Evolutionary conservation across 129 eudicot species (phyloP), one percentile per base, ranked within the genome.

Genomic region (Glebionis coronaria): DNA sequence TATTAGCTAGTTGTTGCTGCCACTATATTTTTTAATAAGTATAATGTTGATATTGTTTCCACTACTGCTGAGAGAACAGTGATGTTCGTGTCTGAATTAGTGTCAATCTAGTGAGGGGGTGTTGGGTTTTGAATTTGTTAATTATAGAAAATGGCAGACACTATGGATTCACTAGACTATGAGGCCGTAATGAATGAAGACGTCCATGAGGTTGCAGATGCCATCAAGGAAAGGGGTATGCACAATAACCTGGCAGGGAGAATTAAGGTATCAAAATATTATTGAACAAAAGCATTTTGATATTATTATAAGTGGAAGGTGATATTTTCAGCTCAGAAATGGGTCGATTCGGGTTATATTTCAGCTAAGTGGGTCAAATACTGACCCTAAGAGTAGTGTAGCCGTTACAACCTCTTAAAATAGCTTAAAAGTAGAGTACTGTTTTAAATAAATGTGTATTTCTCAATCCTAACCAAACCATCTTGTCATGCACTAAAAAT

Each of bases 221-320:
- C 97, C 19, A 90, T 94, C 59, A 94, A 84, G 72, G 95, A 79
- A 70, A 81, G 99, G 83, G 99, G 99, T 59, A 94, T 94, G 99
- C 90, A 94, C 79, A 94, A 94, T 76, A 79, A 76, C 82, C 92
- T 94, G 13, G 97, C 97, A 15, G 90, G 76, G 66, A 83, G 99
- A 81, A 94, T 94, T 49, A 82, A 89, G 90, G 99, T 94, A 70
- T 53, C 19, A 1, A 42, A 47, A 31, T 29, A 8, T 44, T 44
- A 12, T n/a, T 55, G n/a, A n/a, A 44, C 45, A 11, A 13, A 62
- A 67, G 60, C 57, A 62, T 19, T 58, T 69, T 64, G 25, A 42
- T 46, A 52, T 58, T 61, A 19, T 19, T 35, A 12, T 44, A 44
- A 42, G 29, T 4, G 59, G 12, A 45, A 27, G 15, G 58, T 44